Percentiles rank a stretch among this genome's conserved stretches.
Evolutionary conservation across 495 filamentous ascomycete genomes (phyloP).

Genomic region (Trichoderma virens): DNA sequence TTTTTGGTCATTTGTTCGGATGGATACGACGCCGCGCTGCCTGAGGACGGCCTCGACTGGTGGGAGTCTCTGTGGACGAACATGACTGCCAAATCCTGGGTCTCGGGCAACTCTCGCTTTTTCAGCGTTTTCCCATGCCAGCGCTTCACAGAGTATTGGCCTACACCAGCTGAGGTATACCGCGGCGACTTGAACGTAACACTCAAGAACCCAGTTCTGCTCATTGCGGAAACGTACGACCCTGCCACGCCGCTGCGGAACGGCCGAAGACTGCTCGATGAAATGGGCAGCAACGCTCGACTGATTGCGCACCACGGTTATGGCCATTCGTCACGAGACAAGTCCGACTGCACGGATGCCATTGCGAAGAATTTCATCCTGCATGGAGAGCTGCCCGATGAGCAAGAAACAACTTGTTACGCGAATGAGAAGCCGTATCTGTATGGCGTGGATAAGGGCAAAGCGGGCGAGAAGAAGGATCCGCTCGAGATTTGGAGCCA

Average conservation of each 20-base stretch:
- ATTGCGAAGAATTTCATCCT: conserved; percentile 31
- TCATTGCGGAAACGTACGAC: conserved; percentile 41
- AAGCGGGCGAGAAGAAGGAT: conserved; percentile 5
- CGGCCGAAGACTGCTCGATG: conserved; percentile 28
- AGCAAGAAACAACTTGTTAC: conserved; percentile 32
- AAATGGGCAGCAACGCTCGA: conserved; percentile 38
- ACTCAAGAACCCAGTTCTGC: conserved; percentile 32
- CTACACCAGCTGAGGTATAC: conserved; percentile 34
- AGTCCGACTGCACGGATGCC: conserved; percentile 32
- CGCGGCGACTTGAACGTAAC: conserved; percentile 35
- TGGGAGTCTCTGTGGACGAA: conserved; percentile 36
- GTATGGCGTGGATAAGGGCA: conserved; percentile 18
- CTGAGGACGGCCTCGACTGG: conserved; percentile 32
- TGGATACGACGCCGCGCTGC: conserved; percentile 31
- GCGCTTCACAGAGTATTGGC: conserved; percentile 35
- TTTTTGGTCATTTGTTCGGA: conserved; percentile 37
- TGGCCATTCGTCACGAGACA: conserved; percentile 36
- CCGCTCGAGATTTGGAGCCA: conserved; percentile 19
- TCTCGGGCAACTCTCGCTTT: conserved; percentile 37
- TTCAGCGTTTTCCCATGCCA: conserved; percentile 35
- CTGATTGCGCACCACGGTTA: conserved; percentile 41
- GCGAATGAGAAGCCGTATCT: conserved; percentile 39
- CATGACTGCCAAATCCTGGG: conserved; percentile 35
- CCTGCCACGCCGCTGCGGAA: conserved; percentile 41
- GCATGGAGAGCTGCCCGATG: conserved; percentile 27